Evolutionary conservation across 768 basidiomycete species (phyloP).

Genomic region (Boletus reticuloceps): DNA sequence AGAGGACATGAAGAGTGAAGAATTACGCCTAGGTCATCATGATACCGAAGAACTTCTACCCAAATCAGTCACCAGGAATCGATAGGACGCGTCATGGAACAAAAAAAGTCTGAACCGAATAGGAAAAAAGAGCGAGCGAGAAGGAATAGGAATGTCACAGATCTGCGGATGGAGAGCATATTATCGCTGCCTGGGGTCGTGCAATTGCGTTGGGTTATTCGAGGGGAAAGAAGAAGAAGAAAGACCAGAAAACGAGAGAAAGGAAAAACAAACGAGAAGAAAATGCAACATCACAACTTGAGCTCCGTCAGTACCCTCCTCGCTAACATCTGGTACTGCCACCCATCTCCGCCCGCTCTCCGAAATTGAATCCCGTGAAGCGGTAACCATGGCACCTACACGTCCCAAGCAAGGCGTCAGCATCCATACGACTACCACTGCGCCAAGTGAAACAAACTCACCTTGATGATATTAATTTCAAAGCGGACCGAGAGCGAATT

Average conservation of each 20-base stretch:
- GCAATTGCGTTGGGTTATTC: constrained; percentile 5
- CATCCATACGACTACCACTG: neutral
- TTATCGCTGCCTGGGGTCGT: constrained; percentile 18
- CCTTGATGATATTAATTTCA: constrained; percentile 97
- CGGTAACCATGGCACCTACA: constrained; percentile 87
- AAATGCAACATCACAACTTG: constrained; percentile 55
- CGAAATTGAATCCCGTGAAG: constrained; percentile 96
- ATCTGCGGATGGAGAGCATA: constrained; percentile 19
- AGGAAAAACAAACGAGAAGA: neutral
- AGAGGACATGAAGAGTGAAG: too few relatives aligned
- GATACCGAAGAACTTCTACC: neutral
- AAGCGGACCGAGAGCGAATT: constrained; percentile 88
- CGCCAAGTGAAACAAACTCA: constrained; percentile 34
- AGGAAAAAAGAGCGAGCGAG: neutral
- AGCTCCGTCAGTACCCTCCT: constrained; percentile 84
- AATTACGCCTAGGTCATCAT: too few relatives aligned
- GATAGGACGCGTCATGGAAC: neutral
- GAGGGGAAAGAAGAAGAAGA: neutral
- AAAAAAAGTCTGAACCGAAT: neutral
- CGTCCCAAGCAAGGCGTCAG: neutral
- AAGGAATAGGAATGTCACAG: constrained; percentile 16
- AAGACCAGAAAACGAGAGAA: neutral
- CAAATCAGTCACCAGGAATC: neutral
- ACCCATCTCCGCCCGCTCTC: constrained; percentile 83
- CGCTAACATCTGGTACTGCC: constrained; percentile 98